phyloP scores from a whole-genome alignment of 768 basidiomycete genomes.

The Termitomyces sp. region DNA sequence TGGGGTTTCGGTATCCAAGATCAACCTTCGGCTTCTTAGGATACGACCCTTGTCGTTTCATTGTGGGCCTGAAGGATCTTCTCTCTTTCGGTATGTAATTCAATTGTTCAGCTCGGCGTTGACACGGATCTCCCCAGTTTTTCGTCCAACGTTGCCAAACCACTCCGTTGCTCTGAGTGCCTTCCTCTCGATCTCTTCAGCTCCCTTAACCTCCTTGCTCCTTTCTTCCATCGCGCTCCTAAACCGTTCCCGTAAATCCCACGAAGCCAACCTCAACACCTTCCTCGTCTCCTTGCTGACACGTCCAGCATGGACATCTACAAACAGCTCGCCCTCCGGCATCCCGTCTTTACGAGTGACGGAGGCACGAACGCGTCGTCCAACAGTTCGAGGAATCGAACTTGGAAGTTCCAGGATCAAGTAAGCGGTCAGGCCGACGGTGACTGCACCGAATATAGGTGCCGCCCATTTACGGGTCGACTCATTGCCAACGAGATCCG shows the following conservation, averaged over 20 bases:
- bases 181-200: conserved; percentile 73
- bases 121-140: conserved; percentile 44
- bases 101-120: conserved; percentile 13
- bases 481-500: conserved; percentile 81
- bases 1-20: neutral
- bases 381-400: conserved; percentile 87
- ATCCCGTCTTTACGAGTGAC: conserved; percentile 47
- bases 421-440: conserved; percentile 75
- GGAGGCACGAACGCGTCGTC: conserved; percentile 72
- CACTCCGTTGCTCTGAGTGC: conserved; percentile 70
- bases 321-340: conserved; percentile 53
- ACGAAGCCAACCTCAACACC: conserved; percentile 85
- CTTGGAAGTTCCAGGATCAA: conserved; percentile 84
- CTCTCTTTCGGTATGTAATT: neutral
- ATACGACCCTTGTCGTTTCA: conserved; percentile 17
- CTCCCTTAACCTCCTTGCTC: conserved; percentile 69
- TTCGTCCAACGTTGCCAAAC: conserved; percentile 57
- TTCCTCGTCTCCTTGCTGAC: conserved; percentile 87
- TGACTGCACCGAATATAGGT: conserved; percentile 76
- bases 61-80: neutral
- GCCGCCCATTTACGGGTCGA: conserved; percentile 82
- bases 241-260: conserved; percentile 87
- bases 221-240: conserved; percentile 77
- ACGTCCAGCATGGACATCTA: conserved; percentile 65
- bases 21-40: neutral